Evolutionary conservation across 495 filamentous ascomycete species (phyloP), one percentile per base, ranked within the genome.

Genomic region (Penicillium chermesinum): DNA sequence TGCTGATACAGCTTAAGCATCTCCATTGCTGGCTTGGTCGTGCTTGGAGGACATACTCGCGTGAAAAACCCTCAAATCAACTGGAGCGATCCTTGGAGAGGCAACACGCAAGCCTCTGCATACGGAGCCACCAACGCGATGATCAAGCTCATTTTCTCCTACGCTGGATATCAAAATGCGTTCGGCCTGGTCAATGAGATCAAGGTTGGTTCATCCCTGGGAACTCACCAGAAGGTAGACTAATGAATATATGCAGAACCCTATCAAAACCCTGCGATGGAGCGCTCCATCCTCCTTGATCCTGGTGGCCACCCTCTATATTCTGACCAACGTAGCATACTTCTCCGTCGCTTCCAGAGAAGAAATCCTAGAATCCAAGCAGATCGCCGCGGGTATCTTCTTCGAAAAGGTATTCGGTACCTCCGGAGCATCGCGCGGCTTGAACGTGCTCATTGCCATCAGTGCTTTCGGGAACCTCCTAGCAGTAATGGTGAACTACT

Each of bases 131-230:
- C 81, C 0, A 79, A 78, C 37, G 82, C 82, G 8, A 54, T 85
- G 17, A 71, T 82, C 49, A 80, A 80, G 39, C 73, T 87, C 30
- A 74, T 83, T 25, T 85, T 84, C 50, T 76, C 82, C 0, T 87
- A 85, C 52, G 55, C 69, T 0, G 82, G 83, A 0, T 87, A 78
- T 41, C 57, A 61, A 8, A 85, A 85, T 52, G 79, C 82, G 0
- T 84, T 85, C 54, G 78, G 79, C 44, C 66, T 87, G 14, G 79
- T 83, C 35, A 84, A 84, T 48, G 83, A 87, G 61, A 74, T 85
- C 47, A 80, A 76, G 59, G 72, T 77, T 16, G 10, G 41, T 41
- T 16, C 3, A 15, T 41, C 22, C 0, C n/a, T 42, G 5, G 2
- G 13, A 18, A 7, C 40, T n/a, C 2, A 0, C 15, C 18, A 8